These are phyloP conservation scores for Didymosphaeria variabile DNA, from an alignment of 2,329 filamentous ascomycete genomes.

Conservation along the genomic window DNA sequence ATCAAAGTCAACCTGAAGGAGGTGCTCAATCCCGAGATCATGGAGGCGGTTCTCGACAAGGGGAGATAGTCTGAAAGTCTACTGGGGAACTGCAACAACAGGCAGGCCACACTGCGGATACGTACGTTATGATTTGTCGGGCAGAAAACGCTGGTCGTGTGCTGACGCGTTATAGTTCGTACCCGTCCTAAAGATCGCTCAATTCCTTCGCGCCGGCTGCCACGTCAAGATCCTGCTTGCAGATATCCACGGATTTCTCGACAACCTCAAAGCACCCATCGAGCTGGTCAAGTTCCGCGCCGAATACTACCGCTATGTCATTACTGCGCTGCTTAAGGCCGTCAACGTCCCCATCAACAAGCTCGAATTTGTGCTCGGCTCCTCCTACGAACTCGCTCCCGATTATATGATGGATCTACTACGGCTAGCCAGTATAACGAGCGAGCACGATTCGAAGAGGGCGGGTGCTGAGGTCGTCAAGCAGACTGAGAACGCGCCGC, in stretches of 20 bases:
- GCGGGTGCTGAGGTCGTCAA: conserved; percentile 95
- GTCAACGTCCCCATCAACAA: conserved; percentile 81
- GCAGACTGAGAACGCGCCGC: conserved; percentile 78
- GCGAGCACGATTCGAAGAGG: conserved; percentile 84
- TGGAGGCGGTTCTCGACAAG: conserved; percentile 75
- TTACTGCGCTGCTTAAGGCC: conserved; percentile 77
- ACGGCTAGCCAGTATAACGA: conserved; percentile 74
- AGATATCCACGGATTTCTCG: conserved; percentile 74
- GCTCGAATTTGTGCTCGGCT: conserved; percentile 85
- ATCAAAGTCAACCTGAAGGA: conserved; percentile 85
- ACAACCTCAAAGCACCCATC: conserved; percentile 85
- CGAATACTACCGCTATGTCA: conserved; percentile 82
- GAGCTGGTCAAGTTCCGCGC: conserved; percentile 85
- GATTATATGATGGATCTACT: conserved; percentile 90
- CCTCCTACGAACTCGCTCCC: conserved; percentile 75
- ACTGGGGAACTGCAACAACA: conserved; percentile 89
- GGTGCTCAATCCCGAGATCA: conserved; percentile 83
- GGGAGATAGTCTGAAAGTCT: conserved; percentile 75
- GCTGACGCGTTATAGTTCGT: conserved; percentile 64
- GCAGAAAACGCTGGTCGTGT: not conserved
- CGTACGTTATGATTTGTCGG: conserved; percentile 39
- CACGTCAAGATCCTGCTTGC: conserved; percentile 80
- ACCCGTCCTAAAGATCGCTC: conserved; percentile 86
- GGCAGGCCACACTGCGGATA: conserved; percentile 91
- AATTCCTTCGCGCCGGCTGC: conserved; percentile 85